Conservation (phyloP, 331 rosid species). For the Spiraea crenata region DNA sequence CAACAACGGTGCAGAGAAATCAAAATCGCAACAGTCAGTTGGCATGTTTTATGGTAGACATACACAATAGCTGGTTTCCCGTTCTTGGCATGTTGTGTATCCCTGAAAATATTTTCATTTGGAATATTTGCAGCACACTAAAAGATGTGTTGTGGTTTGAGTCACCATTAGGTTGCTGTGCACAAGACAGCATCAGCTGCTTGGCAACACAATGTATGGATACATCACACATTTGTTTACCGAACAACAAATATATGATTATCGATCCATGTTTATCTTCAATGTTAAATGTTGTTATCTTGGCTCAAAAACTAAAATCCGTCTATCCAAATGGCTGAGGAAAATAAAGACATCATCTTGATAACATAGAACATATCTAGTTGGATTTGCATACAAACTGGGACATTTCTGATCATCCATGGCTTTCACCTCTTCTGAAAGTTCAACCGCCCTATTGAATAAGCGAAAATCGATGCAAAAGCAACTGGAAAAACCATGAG, state of each 20-base stretch:
- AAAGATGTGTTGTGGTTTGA: background rate
- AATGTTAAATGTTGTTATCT: no score
- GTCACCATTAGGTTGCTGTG: background rate
- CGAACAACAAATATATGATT: background rate
- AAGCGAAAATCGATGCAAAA: slow-evolving; percentile 28
- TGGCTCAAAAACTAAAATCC: background rate
- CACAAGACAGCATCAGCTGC: slow-evolving; percentile 15
- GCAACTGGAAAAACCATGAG: slow-evolving; percentile 26
- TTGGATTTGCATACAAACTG: background rate
- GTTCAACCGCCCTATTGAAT: slow-evolving; percentile 22
- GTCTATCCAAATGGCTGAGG: background rate
- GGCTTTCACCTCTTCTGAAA: slow-evolving; percentile 28
- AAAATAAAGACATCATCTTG: background rate
- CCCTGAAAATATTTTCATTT: background rate
- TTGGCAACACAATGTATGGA: slow-evolving; percentile 3
- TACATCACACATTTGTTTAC: background rate
- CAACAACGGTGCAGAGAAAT: no score
- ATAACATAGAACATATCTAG: background rate
- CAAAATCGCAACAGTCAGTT: no score
- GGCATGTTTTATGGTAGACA: no score
- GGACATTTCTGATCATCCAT: background rate
- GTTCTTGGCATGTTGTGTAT: no score
- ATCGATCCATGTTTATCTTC: no score
- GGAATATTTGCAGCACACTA: background rate
- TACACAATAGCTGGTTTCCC: no score